Conservation (phyloP, 495 filamentous ascomycete species). For the Umbilicaria muhlenbergii region DNA sequence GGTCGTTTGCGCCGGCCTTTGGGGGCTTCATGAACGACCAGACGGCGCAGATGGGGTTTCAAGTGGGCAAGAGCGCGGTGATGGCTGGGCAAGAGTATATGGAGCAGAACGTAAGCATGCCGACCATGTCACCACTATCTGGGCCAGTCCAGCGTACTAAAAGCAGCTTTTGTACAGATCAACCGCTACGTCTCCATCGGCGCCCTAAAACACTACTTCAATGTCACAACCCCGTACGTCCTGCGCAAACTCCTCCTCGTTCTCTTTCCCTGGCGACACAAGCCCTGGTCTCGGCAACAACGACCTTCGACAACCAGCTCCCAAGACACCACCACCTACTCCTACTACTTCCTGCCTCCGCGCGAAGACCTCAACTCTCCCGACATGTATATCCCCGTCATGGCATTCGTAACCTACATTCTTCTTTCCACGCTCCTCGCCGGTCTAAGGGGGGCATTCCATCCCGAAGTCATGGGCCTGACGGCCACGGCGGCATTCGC, state of each 20-base stretch:
- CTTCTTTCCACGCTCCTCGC: constrained; percentile 79
- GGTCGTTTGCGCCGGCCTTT: constrained; percentile 53
- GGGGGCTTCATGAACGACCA: constrained; percentile 89
- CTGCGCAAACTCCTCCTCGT: constrained; percentile 74
- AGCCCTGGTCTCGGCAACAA: constrained; percentile 80
- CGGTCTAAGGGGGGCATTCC: constrained; percentile 81
- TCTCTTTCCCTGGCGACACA: constrained; percentile 93
- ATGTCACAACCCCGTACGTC: constrained; percentile 86
- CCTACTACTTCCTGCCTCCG: constrained; percentile 84
- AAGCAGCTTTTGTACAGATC: constrained; percentile 38
- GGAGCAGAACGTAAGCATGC: constrained; percentile 64
- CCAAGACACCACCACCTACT: constrained; percentile 35
- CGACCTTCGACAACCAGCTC: constrained; percentile 27
- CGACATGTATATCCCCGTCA: constrained; percentile 92
- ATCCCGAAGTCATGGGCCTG: constrained; percentile 80
- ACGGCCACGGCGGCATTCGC: constrained; percentile 72
- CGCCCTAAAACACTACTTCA: constrained; percentile 93
- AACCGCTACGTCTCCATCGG: constrained; percentile 87
- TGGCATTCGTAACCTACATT: constrained; percentile 91
- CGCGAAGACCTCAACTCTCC: constrained; percentile 94
- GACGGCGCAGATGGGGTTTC: constrained; percentile 90
- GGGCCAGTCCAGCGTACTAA: constrained; percentile 5
- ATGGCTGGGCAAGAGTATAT: constrained; percentile 79
- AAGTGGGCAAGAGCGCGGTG: constrained; percentile 84
- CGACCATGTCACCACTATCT: neutral